phyloP scores from a whole-genome alignment of 2,329 filamentous ascomycete species.

The Diplodia scrobiculata region DNA sequence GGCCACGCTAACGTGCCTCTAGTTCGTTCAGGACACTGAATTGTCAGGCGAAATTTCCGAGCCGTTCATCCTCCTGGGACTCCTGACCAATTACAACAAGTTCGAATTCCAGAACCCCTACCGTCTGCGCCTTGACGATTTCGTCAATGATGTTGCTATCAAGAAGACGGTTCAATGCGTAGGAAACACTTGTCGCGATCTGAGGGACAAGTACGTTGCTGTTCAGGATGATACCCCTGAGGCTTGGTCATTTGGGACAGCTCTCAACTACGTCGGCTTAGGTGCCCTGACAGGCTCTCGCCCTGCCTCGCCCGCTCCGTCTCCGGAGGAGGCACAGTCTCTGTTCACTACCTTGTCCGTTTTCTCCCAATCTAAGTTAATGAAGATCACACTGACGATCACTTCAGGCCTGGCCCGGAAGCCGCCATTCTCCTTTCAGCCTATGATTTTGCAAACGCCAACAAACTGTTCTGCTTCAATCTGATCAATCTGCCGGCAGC shows the following conservation, averaged over 20 bases:
- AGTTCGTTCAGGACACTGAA: constrained; percentile 82
- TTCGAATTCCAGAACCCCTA: constrained; percentile 99
- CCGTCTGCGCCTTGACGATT: constrained; percentile 85
- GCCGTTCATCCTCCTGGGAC: constrained; percentile 79
- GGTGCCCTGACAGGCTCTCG: constrained; percentile 71
- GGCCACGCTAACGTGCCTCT: constrained; percentile 30
- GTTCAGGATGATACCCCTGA: constrained; percentile 89
- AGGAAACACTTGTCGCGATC: constrained; percentile 67
- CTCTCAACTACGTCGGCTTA: constrained; percentile 81
- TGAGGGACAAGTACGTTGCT: constrained; percentile 76
- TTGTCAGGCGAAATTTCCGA: constrained; percentile 62
- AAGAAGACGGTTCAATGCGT: constrained; percentile 77
- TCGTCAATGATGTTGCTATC: constrained; percentile 88
- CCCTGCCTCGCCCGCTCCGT: constrained; percentile 61
- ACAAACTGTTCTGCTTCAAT: constrained; percentile 91
- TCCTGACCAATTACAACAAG: constrained; percentile 97
- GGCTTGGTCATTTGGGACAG: constrained; percentile 80
- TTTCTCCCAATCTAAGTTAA: background rate
- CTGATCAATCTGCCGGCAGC: constrained; percentile 67
- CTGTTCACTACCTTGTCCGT: constrained; percentile 45
- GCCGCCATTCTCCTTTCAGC: constrained; percentile 79
- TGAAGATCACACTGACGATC: constrained; percentile 22
- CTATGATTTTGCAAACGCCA: constrained; percentile 92
- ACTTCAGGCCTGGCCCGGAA: constrained; percentile 70
- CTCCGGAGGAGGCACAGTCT: constrained; percentile 77